Base-by-base conservation (phyloP, 2,329 filamentous ascomycete genomes). In the Alternaria arborescens region DNA sequence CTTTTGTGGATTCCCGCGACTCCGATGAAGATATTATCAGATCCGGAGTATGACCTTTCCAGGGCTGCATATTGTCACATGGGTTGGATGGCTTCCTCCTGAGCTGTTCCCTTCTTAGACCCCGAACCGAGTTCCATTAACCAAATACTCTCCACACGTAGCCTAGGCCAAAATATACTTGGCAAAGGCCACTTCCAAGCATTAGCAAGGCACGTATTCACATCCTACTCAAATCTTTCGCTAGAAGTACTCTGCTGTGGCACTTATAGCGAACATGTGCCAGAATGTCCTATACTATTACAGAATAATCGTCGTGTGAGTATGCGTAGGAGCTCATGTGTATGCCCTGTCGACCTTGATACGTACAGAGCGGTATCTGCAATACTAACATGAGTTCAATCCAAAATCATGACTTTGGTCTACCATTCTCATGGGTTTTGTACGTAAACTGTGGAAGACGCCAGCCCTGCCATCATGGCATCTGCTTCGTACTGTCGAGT, bases 1-100 rank as follows among this genome's bases (percentile, higher is more conserved):
- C 58, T 52, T 61, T 52, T 30, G 34, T 36, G n/a, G 54, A 52
- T 26, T 41, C 24, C 42, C 43, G 51, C 46, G 24, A 48, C 41
- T 47, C 52, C 14, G 38, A 42, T 42, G 40, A 41, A 26, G 28
- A 14, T 43, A n/a, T 28, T 46, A 55, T 55, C 52, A 55, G 42
- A 55, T 50, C 32, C 46, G 18, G 36, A 20, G 3, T 50, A 14
- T 38, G 46, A 24, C 46, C 46, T 20, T 38, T 38, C 14, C 20
- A 36, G 20, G 18, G 22, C 16, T 50, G 30, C 46, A 50, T 22
- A 14, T 36, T 20, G 32, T 50, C 46, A 50, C 32, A 48, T 24
- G 34, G n/a, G 22, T 30, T 36, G 20, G 20, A 48, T 34, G 32
- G 2, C 30, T n/a, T 34, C 16, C 46, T 34, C 30, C 34, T 38